Base-by-base conservation (phyloP, 1,284 basidiomycete species). In the Puccinia polysora region DNA sequence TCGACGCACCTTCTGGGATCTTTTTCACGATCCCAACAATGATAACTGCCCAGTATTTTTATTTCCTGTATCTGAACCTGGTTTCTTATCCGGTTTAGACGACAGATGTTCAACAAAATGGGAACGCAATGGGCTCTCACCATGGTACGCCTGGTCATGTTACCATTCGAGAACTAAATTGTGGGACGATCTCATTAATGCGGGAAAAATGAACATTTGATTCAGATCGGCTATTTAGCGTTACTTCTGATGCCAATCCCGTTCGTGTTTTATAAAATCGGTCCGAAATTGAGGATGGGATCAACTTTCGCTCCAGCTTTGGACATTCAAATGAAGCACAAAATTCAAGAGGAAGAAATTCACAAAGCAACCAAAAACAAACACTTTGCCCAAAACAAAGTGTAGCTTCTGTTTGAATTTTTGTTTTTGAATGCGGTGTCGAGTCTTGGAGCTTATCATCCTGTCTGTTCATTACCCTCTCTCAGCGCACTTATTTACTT, bases 11-110 rank as follows among this genome's bases (percentile, higher is more conserved):
- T n/a, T n/a, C n/a, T n/a, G n/a, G n/a, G n/a, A n/a, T n/a, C n/a
- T n/a, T n/a, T n/a, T n/a, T n/a, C n/a, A n/a, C n/a, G n/a, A n/a
- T n/a, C n/a, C n/a, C n/a, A n/a, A n/a, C n/a, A n/a, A n/a, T n/a
- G n/a, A n/a, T n/a, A n/a, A n/a, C 36, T 56, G 18, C 34, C 45
- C 45, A 32, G 62, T 3, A 81, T 82, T 2, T 84, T 86, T 76
- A 86, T 87, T 85, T n/a, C n/a, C n/a, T n/a, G n/a, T 87, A 85
- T 79, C 80, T 79, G 23, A 85, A 70, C 30, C n/a, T n/a, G n/a
- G n/a, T n/a, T n/a, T n/a, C n/a, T n/a, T n/a, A n/a, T n/a, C 15
- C 50, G 32, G 10, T 7, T 15, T 20, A 67, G 65, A 36, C 65
- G 65, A 56, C 53, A 30, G 55, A 43, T 45, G 63, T 74, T 73